A percentile compares a stretch with the other conserved stretches of the same genome.
These are phyloP conservation scores for Cicer bijugum DNA, from an alignment of 306 rosid genomes.

Conservation along the genomic window DNA sequence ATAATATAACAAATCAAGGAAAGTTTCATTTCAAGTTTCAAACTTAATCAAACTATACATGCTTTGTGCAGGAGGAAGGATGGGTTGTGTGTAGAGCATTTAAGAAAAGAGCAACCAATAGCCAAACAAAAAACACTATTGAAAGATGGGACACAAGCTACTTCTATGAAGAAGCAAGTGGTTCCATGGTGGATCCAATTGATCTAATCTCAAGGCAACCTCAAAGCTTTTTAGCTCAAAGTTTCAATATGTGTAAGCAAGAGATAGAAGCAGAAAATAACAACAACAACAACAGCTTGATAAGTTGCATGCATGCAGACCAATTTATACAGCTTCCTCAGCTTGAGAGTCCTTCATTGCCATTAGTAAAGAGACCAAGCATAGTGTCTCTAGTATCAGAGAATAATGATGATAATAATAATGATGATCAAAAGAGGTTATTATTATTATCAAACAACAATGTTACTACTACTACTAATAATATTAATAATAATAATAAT, in stretches of 20 bases:
- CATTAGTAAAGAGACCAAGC: conserved; percentile 67
- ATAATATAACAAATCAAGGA: no score
- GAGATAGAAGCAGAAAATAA: conserved; percentile 68
- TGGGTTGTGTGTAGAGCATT: conserved; percentile 99
- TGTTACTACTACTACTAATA: no score
- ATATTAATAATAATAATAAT: conserved; percentile 36
- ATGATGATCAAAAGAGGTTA: conserved; percentile 45
- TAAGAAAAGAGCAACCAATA: conserved; percentile 68
- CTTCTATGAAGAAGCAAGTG: conserved; percentile 71
- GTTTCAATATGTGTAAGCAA: conserved; percentile 71
- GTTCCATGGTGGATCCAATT: conserved; percentile 60
- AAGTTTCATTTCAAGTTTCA: not conserved
- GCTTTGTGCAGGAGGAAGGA: conserved; percentile 86
- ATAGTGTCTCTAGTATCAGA: conserved; percentile 56
- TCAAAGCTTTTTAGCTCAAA: conserved; percentile 53
- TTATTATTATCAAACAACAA: conserved; percentile 8
- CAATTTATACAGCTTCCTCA: conserved; percentile 80
- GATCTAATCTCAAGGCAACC: conserved; percentile 65
- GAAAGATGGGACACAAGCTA: conserved; percentile 85
- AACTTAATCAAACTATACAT: not conserved
- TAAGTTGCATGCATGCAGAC: conserved; percentile 61
- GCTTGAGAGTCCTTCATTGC: conserved; percentile 78
- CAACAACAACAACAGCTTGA: conserved; percentile 16
- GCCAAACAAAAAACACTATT: conserved; percentile 59
- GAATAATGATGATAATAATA: conserved; percentile 47